phyloP scores from a whole-genome alignment of 2,329 filamentous ascomycete species.

The Thielaviopsis ethacetica region DNA sequence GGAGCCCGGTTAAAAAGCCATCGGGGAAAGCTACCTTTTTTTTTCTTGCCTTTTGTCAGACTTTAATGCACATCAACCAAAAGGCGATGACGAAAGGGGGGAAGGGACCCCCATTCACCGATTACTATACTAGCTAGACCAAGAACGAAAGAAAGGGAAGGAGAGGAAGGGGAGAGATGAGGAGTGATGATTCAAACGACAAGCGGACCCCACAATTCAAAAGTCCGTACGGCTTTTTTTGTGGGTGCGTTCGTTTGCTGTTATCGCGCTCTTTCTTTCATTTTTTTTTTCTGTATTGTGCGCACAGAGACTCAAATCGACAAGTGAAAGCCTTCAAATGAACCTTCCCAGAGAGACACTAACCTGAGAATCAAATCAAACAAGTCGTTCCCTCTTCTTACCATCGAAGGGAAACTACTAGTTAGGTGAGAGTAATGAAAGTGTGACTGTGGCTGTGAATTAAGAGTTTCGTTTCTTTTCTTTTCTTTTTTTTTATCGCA shows the following conservation, averaged over 20 bases:
- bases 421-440: not conserved
- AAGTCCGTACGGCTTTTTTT: not conserved
- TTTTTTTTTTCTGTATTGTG: not conserved
- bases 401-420: not conserved
- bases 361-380: not conserved
- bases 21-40: not conserved
- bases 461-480: no score
- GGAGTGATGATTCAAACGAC: not conserved
- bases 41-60: not conserved
- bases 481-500: no score
- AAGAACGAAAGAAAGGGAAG: no score
- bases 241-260: not conserved
- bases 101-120: no score
- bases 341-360: no score
- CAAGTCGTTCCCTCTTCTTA: not conserved
- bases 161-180: no score
- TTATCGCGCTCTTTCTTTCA: not conserved
- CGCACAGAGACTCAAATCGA: not conserved
- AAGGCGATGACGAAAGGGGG: not conserved
- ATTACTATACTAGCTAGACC: no score
- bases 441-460: not conserved
- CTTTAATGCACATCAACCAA: not conserved
- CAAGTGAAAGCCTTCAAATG: no score
- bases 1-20: not conserved
- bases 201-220: not conserved